Base-by-base conservation (phyloP, 2,329 filamentous ascomycete genomes). In the Leptographium flavum region DNA sequence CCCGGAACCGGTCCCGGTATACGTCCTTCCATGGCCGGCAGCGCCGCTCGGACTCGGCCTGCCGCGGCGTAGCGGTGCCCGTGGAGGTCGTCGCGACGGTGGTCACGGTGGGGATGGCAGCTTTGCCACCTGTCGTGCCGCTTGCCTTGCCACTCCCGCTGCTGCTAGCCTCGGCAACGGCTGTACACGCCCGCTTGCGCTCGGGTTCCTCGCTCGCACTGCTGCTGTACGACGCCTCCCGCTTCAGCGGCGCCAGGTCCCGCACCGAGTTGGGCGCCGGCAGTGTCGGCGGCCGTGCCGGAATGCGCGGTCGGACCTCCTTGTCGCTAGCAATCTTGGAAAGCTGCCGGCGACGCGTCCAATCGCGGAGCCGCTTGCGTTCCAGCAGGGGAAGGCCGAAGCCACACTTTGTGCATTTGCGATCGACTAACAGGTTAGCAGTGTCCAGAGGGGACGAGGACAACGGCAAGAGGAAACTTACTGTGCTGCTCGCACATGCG, bases 401-500 rank as follows among this genome's bases (percentile, higher is more conserved):
- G 22, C 92, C 90, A 58, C 92, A 98, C 59, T 92, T 94, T 48
- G 80, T 88, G 61, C 88, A 95, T 59, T 94, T 94, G 49, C 87
- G 73, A 59, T 93, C 86, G 54, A 95, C 49, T 50, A 27, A 27
- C 5, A 5, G 25, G 5, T 27, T 27, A 27, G n/a, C n/a, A n/a
- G n/a, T n/a, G n/a, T n/a, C n/a, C n/a, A 11, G 6, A 11, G 3
- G 5, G 17, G 27, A 28, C 27, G 27, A 13, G 14, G 35, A 37
- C 9, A 27, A 21, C 4, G 5, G 32, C 15, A 5, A n/a, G 22
- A 5, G 15, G n/a, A 27, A 10, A 28, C 32, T 14, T 48, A 54
- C 52, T 54, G 61, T 94, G 88, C 59, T 96, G 90, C 62, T 94
- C 87, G 59, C 92, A 98, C 88, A 96, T 95, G 52, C 82, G 83